Percentiles rank a stretch among this genome's conserved stretches.
Conservation (phyloP, 495 filamentous ascomycete genomes). For the Podospora pseudoanserina region DNA sequence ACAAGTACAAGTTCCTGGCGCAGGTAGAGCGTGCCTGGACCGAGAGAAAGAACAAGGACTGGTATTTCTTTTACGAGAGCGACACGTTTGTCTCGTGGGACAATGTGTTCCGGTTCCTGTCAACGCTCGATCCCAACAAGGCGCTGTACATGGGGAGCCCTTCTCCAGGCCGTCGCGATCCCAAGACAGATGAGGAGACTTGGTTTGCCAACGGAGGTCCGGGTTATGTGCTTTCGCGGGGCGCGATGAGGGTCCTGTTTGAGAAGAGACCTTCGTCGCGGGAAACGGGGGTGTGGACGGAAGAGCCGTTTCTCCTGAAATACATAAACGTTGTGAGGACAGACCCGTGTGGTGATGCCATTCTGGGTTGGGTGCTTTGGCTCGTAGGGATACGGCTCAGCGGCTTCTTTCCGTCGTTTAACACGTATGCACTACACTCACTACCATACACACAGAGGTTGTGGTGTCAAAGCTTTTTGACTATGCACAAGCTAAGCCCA, state of each 20-base stretch:
- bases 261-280: too few species aligned
- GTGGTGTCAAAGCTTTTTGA: too few species aligned
- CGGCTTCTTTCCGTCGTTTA: too few species aligned
- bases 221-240: conserved; percentile 51
- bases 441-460: too few species aligned
- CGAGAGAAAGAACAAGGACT: conserved; percentile 50
- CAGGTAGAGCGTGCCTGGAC: conserved; percentile 56
- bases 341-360: too few species aligned
- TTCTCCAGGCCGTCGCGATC: neutral
- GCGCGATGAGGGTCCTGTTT: conserved; percentile 43
- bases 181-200: neutral
- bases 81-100: conserved; percentile 63
- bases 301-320: too few species aligned
- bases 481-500: too few species aligned
- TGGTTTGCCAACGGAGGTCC: conserved; percentile 54
- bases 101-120: conserved; percentile 52
- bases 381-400: too few species aligned
- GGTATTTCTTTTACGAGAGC: conserved; percentile 63
- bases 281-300: too few species aligned
- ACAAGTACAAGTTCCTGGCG: conserved; percentile 70
- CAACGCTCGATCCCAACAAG: conserved; percentile 35
- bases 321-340: too few species aligned
- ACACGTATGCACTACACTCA: too few species aligned
- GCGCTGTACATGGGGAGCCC: neutral
- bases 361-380: too few species aligned